Evolutionary conservation across 2,329 filamentous ascomycete species (phyloP).

Genomic region (Fusarium oligoseptatum): DNA sequence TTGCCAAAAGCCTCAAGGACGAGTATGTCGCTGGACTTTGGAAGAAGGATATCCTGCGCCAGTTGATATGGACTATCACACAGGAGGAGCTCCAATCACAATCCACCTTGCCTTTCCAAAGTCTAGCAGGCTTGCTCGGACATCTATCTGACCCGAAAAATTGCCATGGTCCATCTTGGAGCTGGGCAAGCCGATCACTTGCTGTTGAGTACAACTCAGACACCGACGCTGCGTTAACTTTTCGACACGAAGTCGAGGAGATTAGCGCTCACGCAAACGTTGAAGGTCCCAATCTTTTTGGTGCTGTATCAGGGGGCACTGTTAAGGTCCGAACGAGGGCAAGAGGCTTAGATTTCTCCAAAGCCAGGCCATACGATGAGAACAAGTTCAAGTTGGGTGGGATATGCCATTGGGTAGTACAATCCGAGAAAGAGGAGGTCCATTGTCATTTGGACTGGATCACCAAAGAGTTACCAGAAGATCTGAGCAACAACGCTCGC

Average conservation of each 20-base stretch:
- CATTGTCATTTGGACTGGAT: not conserved
- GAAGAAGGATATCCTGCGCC: not conserved
- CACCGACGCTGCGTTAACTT: not conserved
- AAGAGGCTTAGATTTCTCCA: not conserved
- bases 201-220: not conserved
- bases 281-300: not conserved
- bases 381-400: not conserved
- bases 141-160: not conserved
- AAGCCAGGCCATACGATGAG: not conserved
- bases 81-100: not conserved
- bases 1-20: not conserved
- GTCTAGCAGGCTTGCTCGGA: not conserved
- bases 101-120: not conserved
- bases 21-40: not conserved
- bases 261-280: not conserved
- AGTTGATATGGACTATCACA: not conserved
- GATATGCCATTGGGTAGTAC: not conserved
- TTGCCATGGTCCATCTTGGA: not conserved
- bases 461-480: not conserved
- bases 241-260: not conserved
- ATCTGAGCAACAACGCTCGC: not conserved
- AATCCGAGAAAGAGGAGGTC: not conserved
- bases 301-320: not conserved
- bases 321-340: not conserved
- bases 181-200: not conserved